Base-by-base conservation (phyloP, 2,329 filamentous ascomycete species). In the Talaromyces sp. region DNA sequence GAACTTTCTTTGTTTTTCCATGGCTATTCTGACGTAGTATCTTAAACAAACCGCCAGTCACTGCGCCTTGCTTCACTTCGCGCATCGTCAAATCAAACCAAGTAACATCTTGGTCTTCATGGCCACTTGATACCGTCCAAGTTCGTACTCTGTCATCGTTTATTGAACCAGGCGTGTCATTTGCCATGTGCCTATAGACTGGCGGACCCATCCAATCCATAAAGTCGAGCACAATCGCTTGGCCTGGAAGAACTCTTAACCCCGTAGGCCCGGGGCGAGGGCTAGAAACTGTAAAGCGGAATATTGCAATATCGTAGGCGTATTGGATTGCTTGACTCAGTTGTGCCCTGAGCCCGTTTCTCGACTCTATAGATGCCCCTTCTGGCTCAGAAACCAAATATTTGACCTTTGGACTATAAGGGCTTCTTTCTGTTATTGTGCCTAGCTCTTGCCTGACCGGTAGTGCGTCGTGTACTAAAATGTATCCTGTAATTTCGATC, bases 191-290 rank as follows among this genome's bases (percentile, higher is more conserved):
- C 10, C 57, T 63, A 23, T 68, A 68, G n/a, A 55, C 47, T 16
- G 66, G 65, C 30, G 66, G 66, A 8, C 66, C 66, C 16, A 68
- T 67, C 66, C 66, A 68, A 31, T 68, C 59, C 65, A 68, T 68
- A n/a, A 68, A 68, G 60, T 68, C 66, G 2, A 68, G 60, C 1
- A 61, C 64, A 7, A 68, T 63, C 16, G 66, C 65, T 52, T 68
- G 66, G 10, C 66, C 66, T 2, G 66, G 66, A 2, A 57, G 62
- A 10, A 68, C 63, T 14, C 40, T 62, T 6, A 68, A 27, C 5
- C 57, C 55, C 1, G 44, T 23, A 1, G 51, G 33, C 1, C 30
- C 57, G 7, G 27, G 7, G 27, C 14, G 5, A 30, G 50, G 14
- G 4, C n/a, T 53, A 6, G n/a, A 31, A n/a, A 53, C 18, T 4